These are phyloP conservation scores for Rosa lucieae DNA, from an alignment of 306 rosid genomes.

Conservation along the genomic window DNA sequence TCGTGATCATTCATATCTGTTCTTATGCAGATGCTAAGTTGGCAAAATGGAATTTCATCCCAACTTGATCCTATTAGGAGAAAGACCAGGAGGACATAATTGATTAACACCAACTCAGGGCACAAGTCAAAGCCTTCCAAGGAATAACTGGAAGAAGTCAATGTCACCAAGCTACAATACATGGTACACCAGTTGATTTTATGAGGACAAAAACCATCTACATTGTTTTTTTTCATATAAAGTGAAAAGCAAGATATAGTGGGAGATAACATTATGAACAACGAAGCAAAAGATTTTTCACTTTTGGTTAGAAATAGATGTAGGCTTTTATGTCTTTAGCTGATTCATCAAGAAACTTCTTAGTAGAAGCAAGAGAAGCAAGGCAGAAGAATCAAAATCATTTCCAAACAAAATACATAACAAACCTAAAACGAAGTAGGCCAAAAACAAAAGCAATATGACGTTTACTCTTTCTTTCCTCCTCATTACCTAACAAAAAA, in stretches of 20 bases:
- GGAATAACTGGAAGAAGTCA: background rate
- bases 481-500: conserved; percentile 30
- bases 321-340: background rate
- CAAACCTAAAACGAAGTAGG: conserved; percentile 30
- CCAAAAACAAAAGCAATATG: conserved; percentile 35
- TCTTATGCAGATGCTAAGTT: conserved; percentile 7
- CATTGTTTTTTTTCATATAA: background rate
- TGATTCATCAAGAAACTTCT: background rate
- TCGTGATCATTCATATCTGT: background rate
- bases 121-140: conserved; percentile 12
- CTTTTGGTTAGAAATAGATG: conserved; percentile 5
- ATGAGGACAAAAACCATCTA: background rate
- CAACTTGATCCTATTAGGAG: background rate
- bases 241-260: background rate
- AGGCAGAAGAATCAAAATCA: background rate
- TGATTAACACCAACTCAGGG: background rate
- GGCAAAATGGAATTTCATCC: conserved; percentile 2
- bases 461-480: conserved; percentile 43
- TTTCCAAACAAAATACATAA: conserved; percentile 21
- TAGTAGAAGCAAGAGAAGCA: background rate
- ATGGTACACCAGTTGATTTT: background rate
- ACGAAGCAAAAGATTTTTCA: background rate
- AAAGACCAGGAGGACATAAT: background rate
- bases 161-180: background rate
- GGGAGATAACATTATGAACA: background rate